These are phyloP conservation scores for Diutina catenulata DNA, from an alignment of 1,139 yeast species.

Conservation along the genomic window DNA sequence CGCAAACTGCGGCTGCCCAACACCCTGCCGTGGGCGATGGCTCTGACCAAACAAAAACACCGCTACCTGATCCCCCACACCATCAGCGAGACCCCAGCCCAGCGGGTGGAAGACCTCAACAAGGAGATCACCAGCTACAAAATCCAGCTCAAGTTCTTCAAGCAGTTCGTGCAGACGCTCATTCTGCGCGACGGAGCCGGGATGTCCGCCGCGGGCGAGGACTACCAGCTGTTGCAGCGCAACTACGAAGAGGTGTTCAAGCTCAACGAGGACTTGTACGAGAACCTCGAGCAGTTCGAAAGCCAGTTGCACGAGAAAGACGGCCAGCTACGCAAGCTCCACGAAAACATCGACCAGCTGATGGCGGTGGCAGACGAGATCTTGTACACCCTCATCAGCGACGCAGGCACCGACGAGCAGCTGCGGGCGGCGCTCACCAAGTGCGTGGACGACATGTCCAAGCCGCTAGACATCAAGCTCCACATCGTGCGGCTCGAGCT, in stretches of 20 bases:
- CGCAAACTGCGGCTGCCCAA: background rate
- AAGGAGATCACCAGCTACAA: slow-evolving; percentile 31
- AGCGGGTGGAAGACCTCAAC: slow-evolving; percentile 17
- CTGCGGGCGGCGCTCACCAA: background rate
- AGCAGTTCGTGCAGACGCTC: slow-evolving; percentile 27
- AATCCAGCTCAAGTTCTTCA: slow-evolving; percentile 31
- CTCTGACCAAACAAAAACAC: background rate
- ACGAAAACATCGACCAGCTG: background rate
- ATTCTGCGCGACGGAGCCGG: slow-evolving; percentile 14
- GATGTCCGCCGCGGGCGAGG: background rate
- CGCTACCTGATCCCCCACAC: slow-evolving; percentile 1
- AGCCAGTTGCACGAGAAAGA: background rate
- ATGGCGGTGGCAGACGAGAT: background rate
- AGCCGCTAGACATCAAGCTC: background rate
- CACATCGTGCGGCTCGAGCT: background rate
- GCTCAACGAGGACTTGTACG: slow-evolving; percentile 3
- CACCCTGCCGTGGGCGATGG: background rate
- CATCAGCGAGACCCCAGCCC: background rate
- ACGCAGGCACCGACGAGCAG: background rate
- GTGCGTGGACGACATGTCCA: slow-evolving; percentile 1
- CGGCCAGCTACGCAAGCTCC: background rate
- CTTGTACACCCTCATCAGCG: background rate
- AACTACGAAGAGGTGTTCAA: background rate
- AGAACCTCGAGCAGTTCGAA: background rate
- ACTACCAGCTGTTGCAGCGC: background rate